These are phyloP conservation scores for Ceratobasidium sp. DNA, from an alignment of 1,284 basidiomycete species.

Conservation along the genomic window DNA sequence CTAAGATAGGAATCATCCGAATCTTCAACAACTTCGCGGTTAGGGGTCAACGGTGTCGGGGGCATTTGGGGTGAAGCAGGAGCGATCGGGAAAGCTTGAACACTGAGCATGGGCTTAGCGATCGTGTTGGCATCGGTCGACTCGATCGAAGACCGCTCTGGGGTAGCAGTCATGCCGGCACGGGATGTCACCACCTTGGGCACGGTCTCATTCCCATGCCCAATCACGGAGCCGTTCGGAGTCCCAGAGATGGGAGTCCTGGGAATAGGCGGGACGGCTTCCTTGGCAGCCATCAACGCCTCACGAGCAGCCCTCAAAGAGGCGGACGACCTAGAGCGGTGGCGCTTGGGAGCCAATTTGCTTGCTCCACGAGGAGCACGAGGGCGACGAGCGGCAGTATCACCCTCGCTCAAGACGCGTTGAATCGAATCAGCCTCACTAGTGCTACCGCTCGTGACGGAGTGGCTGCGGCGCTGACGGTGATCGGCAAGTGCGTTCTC, in stretches of 20 bases:
- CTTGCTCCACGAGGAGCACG: constrained; percentile 28
- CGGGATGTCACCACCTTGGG: neutral
- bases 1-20: constrained; percentile 42
- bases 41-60: constrained; percentile 19
- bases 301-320: constrained; percentile 27
- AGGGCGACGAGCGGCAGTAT: constrained; percentile 29
- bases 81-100: neutral
- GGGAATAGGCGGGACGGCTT: constrained; percentile 28
- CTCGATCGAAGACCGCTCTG: constrained; percentile 1
- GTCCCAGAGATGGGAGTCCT: constrained; percentile 1
- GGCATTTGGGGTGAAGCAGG: constrained; percentile 13
- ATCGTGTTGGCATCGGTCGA: neutral
- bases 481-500: constrained; percentile 66
- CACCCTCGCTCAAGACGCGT: constrained; percentile 35
- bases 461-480: constrained; percentile 27
- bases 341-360: constrained; percentile 16
- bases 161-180: constrained; percentile 17
- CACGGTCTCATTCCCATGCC: neutral
- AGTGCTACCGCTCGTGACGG: constrained; percentile 30
- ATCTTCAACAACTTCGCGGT: constrained; percentile 20
- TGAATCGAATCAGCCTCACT: constrained; percentile 36
- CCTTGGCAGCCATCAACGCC: constrained; percentile 34
- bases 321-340: constrained; percentile 15
- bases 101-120: constrained; percentile 16
- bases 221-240: constrained; percentile 1